Base-by-base conservation (phyloP, 2,329 filamentous ascomycete species). In the Neofusicoccum sp. region DNA sequence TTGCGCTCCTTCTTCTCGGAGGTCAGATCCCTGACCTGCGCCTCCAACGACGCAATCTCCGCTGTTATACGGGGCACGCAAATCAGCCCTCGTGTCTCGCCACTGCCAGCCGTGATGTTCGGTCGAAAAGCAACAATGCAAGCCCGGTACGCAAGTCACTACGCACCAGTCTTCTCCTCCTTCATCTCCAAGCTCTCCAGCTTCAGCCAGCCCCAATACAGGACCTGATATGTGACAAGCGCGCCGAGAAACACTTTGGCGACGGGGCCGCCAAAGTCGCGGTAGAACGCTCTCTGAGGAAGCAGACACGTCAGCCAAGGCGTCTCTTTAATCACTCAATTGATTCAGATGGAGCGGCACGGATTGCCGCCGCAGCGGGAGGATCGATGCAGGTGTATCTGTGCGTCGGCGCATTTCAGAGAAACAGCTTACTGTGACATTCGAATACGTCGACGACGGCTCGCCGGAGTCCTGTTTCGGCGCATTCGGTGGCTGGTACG, bases 191-290 rank as follows among this genome's bases (percentile, higher is more conserved):
- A 82, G 34, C 84, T 83, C 73, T 93, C 90, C 54, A 93, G 79
- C 74, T 88, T 90, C 38, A 84, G 72, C 90, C 90, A 95, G 12
- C 77, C 78, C 78, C 85, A 91, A 76, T 93, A 93, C 12, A 83
- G 75, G n/a, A 89, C 68, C 75, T 95, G 90, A 73, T 93, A 95
- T 1, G 87, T 89, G 70, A 91, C 86, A 60, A 92, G 83, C 58
- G 90, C 89, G 70, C 89, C 82, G 38, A 93, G 80, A 65, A 91
- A 84, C 58, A 86, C 86, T 76, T 92, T 93, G 58, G 85, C 82
- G 47, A 93, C 80, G 2, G 90, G 89, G 1, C 88, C 82, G 40
- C 86, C 85, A 70, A 91, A 92, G 12, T 85, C 86, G 70, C 85
- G 87, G 79, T 91, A 93, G 77, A 93, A 93, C 48, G 81, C 78